Base-by-base conservation (phyloP, 2,329 filamentous ascomycete genomes). In the Fusarium staphyleae region DNA sequence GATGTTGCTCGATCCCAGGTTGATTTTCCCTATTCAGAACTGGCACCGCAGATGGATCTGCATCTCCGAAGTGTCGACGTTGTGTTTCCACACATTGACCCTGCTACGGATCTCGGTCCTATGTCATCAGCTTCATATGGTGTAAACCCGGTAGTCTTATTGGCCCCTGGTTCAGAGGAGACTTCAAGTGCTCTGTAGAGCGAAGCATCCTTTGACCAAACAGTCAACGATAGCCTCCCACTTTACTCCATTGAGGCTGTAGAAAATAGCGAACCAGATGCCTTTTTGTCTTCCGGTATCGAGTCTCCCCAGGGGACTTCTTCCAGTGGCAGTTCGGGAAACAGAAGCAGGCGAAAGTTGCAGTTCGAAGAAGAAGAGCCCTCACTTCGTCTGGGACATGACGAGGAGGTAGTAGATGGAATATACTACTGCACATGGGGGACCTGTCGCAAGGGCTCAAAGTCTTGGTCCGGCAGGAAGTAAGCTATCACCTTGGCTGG, bases 141-240 rank as follows among this genome's bases (percentile, higher is more conserved):
- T 33, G 29, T 35, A n/a, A 15, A 34, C 29, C 33, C 19, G 13
- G 43, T 10, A 15, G 12, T 30, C n/a, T 7, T 24, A 52, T 30
- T 32, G 24, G 14, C 41, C 41, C 39, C 55, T 40, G 43, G 19
- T 42, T 43, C 35, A 30, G 26, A 46, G 52, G 39, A 32, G 28
- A 32, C 26, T 14, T 13, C 8, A 24, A 13, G 14, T 37, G 12
- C 51, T 64, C 62, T 61, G 12, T 65, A 65, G 62, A 59, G 52
- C 39, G 47, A 35, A 22, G 5, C 18, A 28, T 48, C 35, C 48
- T 36, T 42, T 10, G 35, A 39, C 15, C 30, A 52, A 32, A 39
- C 41, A 13, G 45, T 40, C 29, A 28, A 52, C 47, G n/a, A 8
- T 32, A 10, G 19, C 22, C 15, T 40, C 37, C 47, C 32, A 10